phyloP scores from a whole-genome alignment of 1,139 yeast species.

The Scheffersomyces segobiensis region DNA sequence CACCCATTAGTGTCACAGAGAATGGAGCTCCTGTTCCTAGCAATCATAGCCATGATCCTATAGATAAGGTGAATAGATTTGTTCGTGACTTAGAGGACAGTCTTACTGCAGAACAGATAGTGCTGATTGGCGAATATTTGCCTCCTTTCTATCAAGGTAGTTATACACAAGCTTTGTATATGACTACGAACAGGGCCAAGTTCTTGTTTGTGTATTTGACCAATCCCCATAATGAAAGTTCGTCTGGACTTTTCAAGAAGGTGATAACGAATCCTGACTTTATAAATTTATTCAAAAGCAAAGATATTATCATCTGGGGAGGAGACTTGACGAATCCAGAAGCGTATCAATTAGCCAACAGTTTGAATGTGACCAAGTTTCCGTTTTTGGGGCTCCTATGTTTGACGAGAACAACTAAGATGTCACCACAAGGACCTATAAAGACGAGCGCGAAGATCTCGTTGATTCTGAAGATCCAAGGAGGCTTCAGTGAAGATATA shows the following conservation, averaged over 20 bases:
- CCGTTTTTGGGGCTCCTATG: constrained; percentile 78
- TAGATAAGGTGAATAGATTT: constrained; percentile 35
- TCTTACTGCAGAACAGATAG: constrained; percentile 23
- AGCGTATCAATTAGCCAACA: constrained; percentile 80
- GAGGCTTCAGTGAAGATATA: constrained; percentile 46
- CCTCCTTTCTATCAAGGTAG: constrained; percentile 70
- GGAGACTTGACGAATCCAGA: constrained; percentile 82
- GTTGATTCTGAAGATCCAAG: constrained; percentile 67
- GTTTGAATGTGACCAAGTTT: constrained; percentile 68
- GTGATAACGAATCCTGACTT: constrained; percentile 58
- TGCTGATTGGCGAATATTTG: constrained; percentile 12
- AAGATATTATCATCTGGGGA: constrained; percentile 73
- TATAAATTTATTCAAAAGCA: constrained; percentile 43
- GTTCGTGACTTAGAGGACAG: constrained; percentile 38
- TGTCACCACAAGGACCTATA: constrained; percentile 61
- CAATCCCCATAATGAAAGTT: constrained; percentile 69
- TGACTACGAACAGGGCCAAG: constrained; percentile 65
- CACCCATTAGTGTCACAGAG: constrained; percentile 1
- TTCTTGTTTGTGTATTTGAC: constrained; percentile 76
- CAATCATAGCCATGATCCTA: constrained; percentile 24
- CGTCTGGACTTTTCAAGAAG: constrained; percentile 53
- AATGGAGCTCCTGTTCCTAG: constrained; percentile 3
- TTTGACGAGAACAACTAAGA: constrained; percentile 52
- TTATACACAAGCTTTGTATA: constrained; percentile 70
- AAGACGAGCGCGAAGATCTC: constrained; percentile 57